Base-by-base conservation (phyloP, 768 basidiomycete genomes). In the Leucocoprinus birnbaumii region DNA sequence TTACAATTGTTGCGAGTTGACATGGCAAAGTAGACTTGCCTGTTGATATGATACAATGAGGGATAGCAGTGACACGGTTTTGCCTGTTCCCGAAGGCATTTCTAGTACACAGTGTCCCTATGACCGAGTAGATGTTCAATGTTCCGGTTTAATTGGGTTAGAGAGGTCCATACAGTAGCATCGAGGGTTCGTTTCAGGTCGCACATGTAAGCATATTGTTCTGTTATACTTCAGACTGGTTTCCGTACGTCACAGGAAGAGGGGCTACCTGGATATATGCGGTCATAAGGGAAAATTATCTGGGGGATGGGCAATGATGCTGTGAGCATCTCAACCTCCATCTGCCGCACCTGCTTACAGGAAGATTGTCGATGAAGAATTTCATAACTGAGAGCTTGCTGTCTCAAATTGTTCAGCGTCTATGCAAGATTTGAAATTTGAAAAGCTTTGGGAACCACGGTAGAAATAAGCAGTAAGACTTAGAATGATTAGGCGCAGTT, bases 141-240 rank as follows among this genome's bases (percentile, higher is more conserved):
- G 24, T 40, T 35, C 19, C 3, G 31, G 14, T n/a, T 19, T 3
- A 18, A 40, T 24, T 19, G 41, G 45, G 38, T 52, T n/a, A 14
- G 45, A 10, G 49, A n/a, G 56, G 51, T 42, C 21, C 38, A 58
- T 69, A 94, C 95, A 57, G 91, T 87, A 34, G 94, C 95, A 72
- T 99, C 97, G 16, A 99, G 80, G 1, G 96, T 94, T 62, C 92
- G 79, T 72, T 99, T 99, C 60, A 99, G 80, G 72, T 99, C 97
- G 71, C 93, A 94, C 94, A 99, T 98, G 68, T 99, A 99, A 38
- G 91, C 86, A 85, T 95, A 98, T 85, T 98, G 97, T 66, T 98
- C 97, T 94, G 38, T 50, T 37, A 42, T 42, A 25, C 14, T 48
- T 66, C 22, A 66, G 55, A 26, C 48, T 25, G 46, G 38, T 31